A percentile compares a stretch with the other conserved stretches of the same genome.
These are phyloP conservation scores for Buddleja alternifolia DNA, from an alignment of 257 asterid species.

Conservation along the genomic window DNA sequence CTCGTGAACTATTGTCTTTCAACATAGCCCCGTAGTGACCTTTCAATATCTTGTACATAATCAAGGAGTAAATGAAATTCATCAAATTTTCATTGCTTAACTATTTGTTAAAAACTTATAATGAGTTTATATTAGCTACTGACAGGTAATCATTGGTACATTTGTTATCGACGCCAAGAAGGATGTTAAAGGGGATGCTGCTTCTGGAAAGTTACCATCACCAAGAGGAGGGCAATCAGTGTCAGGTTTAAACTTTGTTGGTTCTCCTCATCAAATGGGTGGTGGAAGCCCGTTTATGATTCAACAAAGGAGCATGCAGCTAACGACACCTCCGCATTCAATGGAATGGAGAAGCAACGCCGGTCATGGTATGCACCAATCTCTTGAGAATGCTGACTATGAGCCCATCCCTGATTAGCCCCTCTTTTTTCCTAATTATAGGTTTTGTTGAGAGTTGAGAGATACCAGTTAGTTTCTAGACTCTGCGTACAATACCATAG, in stretches of 20 bases:
- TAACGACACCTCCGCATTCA: slow-evolving; percentile 36
- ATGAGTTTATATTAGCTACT: not conserved
- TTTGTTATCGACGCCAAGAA: slow-evolving; percentile 51
- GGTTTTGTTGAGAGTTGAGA: slow-evolving; percentile 22
- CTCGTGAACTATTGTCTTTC: no score
- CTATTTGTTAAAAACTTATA: not conserved
- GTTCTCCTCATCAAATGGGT: slow-evolving; percentile 47
- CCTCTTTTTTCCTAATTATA: not conserved
- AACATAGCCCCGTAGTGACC: no score
- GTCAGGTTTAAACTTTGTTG: slow-evolving; percentile 44
- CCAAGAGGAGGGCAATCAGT: slow-evolving; percentile 46
- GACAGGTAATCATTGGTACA: slow-evolving; percentile 58
- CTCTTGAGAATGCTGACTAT: slow-evolving; percentile 55
- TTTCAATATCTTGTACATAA: no score
- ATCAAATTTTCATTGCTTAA: not conserved
- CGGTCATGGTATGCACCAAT: slow-evolving; percentile 44
- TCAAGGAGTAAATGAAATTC: not conserved
- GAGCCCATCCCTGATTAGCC: slow-evolving; percentile 40
- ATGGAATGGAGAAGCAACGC: slow-evolving; percentile 49
- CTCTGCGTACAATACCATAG: slow-evolving; percentile 16
- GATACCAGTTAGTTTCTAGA: slow-evolving; percentile 25
- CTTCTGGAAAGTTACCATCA: slow-evolving; percentile 44
- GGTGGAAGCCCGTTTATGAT: no score
- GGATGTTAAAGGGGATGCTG: slow-evolving; percentile 40
- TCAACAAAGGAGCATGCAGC: slow-evolving; percentile 33